A percentile compares a stretch with the other conserved stretches of the same genome.
phyloP scores from a whole-genome alignment of 2,329 filamentous ascomycete species.

The Aspergillus oerlinghausenensis region DNA sequence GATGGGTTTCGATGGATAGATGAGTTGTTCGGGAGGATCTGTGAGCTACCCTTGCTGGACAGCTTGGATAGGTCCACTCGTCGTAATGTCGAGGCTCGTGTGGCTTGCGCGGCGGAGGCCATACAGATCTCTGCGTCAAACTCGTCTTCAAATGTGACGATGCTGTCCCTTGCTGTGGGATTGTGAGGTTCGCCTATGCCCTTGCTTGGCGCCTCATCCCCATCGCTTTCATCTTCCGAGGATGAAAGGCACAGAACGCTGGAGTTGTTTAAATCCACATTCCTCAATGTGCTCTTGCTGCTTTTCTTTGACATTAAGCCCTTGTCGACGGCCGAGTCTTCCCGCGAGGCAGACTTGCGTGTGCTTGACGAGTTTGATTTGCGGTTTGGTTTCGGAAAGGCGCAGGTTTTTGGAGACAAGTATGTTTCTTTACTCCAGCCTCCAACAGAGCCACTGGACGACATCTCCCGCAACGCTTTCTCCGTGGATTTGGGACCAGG shows the following conservation, averaged over 20 bases:
- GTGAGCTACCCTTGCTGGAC: conserved; percentile 24
- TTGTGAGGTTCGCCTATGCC: conserved; percentile 11
- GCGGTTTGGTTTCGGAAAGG: conserved; percentile 10
- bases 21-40: conserved; percentile 13
- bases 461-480: conserved; percentile 11
- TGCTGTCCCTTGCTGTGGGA: conserved; percentile 31
- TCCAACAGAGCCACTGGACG: conserved; percentile 21
- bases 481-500: conserved; percentile 17
- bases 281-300: conserved; percentile 34
- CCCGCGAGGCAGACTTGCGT: conserved; percentile 14
- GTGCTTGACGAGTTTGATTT: conserved; percentile 14
- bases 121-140: conserved; percentile 42
- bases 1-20: conserved; percentile 20
- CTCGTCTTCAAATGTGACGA: conserved; percentile 34
- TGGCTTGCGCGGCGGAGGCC: conserved; percentile 35
- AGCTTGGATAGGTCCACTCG: conserved; percentile 26
- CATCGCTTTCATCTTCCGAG: conserved; percentile 44
- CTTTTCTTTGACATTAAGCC: conserved; percentile 32
- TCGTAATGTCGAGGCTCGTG: conserved; percentile 22
- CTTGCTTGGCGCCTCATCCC: conserved; percentile 20
- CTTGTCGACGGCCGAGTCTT: conserved; percentile 15
- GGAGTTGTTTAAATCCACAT: conserved; percentile 39
- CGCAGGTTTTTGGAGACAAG: conserved; percentile 19
- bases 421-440: conserved; percentile 23
- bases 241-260: conserved; percentile 48